Evolutionary conservation across 768 basidiomycete species (phyloP).

Genomic region (Antrodiella citrinella): DNA sequence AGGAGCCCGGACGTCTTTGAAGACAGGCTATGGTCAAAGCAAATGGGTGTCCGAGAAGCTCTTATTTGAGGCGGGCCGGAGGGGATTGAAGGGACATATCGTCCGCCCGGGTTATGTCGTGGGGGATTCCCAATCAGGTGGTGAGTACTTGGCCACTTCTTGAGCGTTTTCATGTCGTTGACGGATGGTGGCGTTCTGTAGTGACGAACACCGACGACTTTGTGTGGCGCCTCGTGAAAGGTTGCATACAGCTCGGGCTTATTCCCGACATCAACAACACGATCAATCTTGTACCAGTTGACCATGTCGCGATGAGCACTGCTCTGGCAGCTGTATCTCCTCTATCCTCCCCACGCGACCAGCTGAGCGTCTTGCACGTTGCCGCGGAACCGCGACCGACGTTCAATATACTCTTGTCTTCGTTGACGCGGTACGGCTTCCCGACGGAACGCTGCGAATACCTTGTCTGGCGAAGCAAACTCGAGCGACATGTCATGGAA

Average conservation of each 20-base stretch:
- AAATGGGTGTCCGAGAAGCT: slow-evolving; percentile 99
- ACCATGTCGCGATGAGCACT: slow-evolving; percentile 85
- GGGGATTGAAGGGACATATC: slow-evolving; percentile 80
- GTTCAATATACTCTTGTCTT: slow-evolving; percentile 78
- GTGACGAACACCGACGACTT: slow-evolving; percentile 99
- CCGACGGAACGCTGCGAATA: slow-evolving; percentile 75
- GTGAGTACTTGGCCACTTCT: slow-evolving; percentile 33
- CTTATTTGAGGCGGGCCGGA: slow-evolving; percentile 80
- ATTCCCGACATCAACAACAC: slow-evolving; percentile 98
- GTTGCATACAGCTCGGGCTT: slow-evolving; percentile 95
- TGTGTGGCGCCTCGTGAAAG: slow-evolving; percentile 96
- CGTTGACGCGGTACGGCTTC: slow-evolving; percentile 77
- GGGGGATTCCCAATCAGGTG: slow-evolving; percentile 82
- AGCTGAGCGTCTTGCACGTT: slow-evolving; percentile 67
- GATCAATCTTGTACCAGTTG: slow-evolving; percentile 96
- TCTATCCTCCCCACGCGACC: slow-evolving; percentile 27
- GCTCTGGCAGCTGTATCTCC: slow-evolving; percentile 64
- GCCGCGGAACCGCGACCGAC: slow-evolving; percentile 81
- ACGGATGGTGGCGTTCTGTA: slow-evolving; percentile 22
- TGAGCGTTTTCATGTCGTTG: background rate
- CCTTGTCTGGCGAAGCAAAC: slow-evolving; percentile 80
- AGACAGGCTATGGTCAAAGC: slow-evolving; percentile 92
- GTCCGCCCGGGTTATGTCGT: slow-evolving; percentile 94
- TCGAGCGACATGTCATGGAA: slow-evolving; percentile 94
- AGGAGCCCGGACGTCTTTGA: slow-evolving; percentile 64